Percentiles rank a stretch among this genome's conserved stretches.
Conservation (phyloP, 108 stramenopile species). For the Skeletonema potamos region DNA sequence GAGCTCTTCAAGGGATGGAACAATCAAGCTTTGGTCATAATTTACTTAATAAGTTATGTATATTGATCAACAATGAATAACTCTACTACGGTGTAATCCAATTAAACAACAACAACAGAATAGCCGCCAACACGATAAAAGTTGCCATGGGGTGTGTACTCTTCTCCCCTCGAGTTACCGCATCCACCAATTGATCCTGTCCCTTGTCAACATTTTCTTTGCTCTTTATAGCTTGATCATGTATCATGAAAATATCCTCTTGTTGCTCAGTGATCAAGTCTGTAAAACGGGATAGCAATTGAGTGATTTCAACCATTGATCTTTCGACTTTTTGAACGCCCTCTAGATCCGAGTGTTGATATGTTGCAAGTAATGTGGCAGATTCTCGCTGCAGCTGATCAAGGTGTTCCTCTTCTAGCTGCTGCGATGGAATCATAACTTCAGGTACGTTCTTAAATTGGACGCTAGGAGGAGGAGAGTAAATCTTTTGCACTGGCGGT, state of each 20-base stretch:
- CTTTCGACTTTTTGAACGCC: slow-evolving; percentile 78
- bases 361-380: slow-evolving; percentile 49
- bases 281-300: slow-evolving; percentile 75
- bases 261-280: slow-evolving; percentile 79
- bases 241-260: slow-evolving; percentile 69
- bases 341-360: slow-evolving; percentile 72
- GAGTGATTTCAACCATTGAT: slow-evolving; percentile 82
- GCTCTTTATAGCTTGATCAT: slow-evolving; percentile 65
- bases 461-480: neutral
- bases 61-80: neutral
- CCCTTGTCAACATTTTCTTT: slow-evolving; percentile 80
- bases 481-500: neutral
- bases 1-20: slow-evolving; percentile 70
- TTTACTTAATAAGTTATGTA: neutral
- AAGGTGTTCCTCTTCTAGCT: slow-evolving; percentile 42
- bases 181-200: slow-evolving; percentile 80
- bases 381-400: slow-evolving; percentile 68
- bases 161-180: slow-evolving; percentile 62
- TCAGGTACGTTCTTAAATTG: slow-evolving; percentile 2
- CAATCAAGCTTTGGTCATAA: slow-evolving; percentile 72
- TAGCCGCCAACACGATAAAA: slow-evolving; percentile 61
- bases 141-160: slow-evolving; percentile 81
- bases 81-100: slow-evolving; percentile 56
- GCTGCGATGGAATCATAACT: slow-evolving; percentile 1
- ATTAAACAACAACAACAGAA: slow-evolving; percentile 73